A percentile compares a stretch with the other conserved stretches of the same genome.
Conservation (phyloP, 768 basidiomycete species). For the Boletus bicolor region DNA sequence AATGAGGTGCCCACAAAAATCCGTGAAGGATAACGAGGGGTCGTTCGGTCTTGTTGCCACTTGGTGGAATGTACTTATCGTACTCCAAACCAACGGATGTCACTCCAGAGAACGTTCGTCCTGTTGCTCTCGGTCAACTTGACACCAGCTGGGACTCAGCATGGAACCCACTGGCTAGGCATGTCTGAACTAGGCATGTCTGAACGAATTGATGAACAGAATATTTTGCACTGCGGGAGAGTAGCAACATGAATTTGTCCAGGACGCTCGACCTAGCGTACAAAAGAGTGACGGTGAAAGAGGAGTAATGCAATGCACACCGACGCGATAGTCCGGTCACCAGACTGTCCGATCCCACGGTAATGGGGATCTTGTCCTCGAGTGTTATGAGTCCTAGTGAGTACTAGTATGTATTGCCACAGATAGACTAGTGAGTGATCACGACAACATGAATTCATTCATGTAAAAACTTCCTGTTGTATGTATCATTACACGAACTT, state of each 20-base stretch:
- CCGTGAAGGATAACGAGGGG: slow-evolving; percentile 63
- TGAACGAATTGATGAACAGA: background rate
- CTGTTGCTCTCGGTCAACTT: slow-evolving; percentile 19
- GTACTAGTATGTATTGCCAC: no score
- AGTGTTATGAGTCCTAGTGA: no score
- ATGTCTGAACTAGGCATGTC: slow-evolving; percentile 1
- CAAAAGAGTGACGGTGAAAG: background rate
- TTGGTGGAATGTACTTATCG: slow-evolving; percentile 29
- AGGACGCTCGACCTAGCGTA: background rate
- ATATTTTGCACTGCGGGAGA: background rate
- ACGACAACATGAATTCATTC: no score
- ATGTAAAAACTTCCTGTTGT: no score
- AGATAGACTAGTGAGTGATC: no score
- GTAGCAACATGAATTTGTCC: slow-evolving; percentile 12
- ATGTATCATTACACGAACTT: no score
- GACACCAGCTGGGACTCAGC: background rate
- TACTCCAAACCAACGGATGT: slow-evolving; percentile 30
- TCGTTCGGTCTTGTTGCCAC: slow-evolving; percentile 32
- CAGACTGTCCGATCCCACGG: no score
- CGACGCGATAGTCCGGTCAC: no score
- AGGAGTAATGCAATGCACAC: background rate
- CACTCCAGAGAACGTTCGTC: slow-evolving; percentile 13
- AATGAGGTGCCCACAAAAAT: slow-evolving; percentile 46
- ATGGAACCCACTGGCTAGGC: slow-evolving; percentile 3
- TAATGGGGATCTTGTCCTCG: no score